Conservation (phyloP, 768 basidiomycete genomes). For the Cantharellus anzutake region DNA sequence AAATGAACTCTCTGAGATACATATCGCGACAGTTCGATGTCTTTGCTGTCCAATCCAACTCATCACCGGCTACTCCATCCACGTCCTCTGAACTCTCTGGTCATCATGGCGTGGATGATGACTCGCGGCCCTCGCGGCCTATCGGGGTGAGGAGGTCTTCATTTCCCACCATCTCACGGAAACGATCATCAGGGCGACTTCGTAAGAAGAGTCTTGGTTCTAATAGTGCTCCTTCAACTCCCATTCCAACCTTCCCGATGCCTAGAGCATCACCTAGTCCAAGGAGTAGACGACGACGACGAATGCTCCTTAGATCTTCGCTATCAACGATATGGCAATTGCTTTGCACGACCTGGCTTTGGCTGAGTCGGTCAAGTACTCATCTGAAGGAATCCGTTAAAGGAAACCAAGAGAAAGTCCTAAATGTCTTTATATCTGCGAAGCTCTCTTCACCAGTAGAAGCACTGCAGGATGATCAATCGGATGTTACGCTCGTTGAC, state of each 20-base stretch:
- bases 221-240: not conserved
- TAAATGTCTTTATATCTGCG: no score
- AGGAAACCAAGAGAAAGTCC: no score
- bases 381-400: not conserved
- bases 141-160: no score
- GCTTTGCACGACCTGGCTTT: not conserved
- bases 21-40: slow-evolving; percentile 71
- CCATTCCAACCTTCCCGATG: not conserved
- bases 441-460: not conserved
- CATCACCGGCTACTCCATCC: not conserved
- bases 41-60: slow-evolving; percentile 27
- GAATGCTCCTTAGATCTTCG: not conserved
- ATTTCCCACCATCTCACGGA: no score
- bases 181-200: no score
- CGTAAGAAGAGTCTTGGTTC: not conserved
- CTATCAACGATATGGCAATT: not conserved
- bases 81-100: not conserved
- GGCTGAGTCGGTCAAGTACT: not conserved
- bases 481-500: not conserved
- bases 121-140: no score
- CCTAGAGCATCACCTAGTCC: not conserved
- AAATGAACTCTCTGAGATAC: slow-evolving; percentile 68
- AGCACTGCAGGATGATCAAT: not conserved
- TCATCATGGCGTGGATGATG: no score
- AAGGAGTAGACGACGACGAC: not conserved